Evolutionary conservation across 1,284 basidiomycete genomes (phyloP).

Genomic region (Trametes hirsuta): DNA sequence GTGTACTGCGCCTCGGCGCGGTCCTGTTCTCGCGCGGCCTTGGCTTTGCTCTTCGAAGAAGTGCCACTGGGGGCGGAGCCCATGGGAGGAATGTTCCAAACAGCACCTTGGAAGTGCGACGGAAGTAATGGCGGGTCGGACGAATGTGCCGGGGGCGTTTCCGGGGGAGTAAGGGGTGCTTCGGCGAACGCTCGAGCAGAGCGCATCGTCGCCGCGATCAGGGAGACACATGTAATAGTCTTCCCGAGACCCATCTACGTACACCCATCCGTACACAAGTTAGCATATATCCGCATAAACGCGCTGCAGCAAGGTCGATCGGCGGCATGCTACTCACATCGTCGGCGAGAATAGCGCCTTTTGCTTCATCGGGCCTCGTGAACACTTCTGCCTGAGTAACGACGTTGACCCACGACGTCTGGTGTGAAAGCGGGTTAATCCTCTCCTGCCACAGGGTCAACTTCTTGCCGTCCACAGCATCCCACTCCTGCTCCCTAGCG

Average conservation of each 20-base stretch:
- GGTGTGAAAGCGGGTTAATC: conserved; percentile 52
- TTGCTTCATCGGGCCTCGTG: conserved; percentile 74
- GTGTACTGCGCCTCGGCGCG: conserved; percentile 69
- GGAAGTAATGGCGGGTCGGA: conserved; percentile 50
- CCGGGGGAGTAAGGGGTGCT: conserved; percentile 50
- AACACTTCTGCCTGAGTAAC: conserved; percentile 82
- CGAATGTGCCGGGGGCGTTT: conserved; percentile 42
- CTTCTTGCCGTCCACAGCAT: conserved; percentile 53
- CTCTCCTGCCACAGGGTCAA: conserved; percentile 81
- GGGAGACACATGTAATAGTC: conserved; percentile 91
- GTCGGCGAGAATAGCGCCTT: conserved; percentile 92
- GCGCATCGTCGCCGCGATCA: conserved; percentile 84
- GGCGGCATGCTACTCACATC: conserved; percentile 63
- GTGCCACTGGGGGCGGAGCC: conserved; percentile 20
- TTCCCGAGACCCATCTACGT: conserved; percentile 96
- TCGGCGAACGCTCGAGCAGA: conserved; percentile 74
- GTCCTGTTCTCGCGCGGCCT: conserved; percentile 63
- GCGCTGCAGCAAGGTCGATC: neutral
- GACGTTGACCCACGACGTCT: conserved; percentile 75
- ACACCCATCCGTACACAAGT: neutral
- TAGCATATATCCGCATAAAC: neutral
- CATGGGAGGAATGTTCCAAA: conserved; percentile 80
- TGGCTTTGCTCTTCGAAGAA: conserved; percentile 63
- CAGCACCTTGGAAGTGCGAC: conserved; percentile 73
- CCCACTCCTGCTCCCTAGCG: conserved; percentile 85